Evolutionary conservation across 73 alveolate genomes (phyloP), one percentile per base, ranked within the genome.

Genomic region (Symbiodinium pilosum): DNA sequence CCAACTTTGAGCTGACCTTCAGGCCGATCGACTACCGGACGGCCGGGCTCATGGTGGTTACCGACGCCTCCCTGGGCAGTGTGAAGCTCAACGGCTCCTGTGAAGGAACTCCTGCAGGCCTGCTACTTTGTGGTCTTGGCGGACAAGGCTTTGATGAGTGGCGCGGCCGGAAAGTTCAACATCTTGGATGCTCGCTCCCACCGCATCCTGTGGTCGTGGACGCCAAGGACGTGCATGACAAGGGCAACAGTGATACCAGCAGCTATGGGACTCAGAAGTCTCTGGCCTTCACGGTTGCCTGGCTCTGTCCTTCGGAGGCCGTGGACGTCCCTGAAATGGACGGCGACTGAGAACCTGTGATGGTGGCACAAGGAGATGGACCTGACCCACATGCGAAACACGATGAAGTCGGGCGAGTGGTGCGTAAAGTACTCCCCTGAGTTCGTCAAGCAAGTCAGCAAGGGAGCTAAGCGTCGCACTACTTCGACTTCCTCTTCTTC

Each of bases 131-230:
- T 59, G 0, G 4, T 87, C 54, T 20, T 86, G 54, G 94, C 84
- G 0, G 64, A 52, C 8, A 34, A 30, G 1, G 83, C 34, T 28
- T 24, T 86, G 42, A 14, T 86, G 38, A 38, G 20, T 6, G 94
- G 94, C 1, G 14, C 18, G 38, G 43, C 36, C 1, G 94, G 94
- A 0, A 11, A 5, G 84, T 86, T 86, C 30, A 86, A 86, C 59
- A 36, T 86, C 42, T 30, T 86, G 84, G 94, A 86, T 30, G 56
- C 84, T 34, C 94, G 94, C 1, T 52, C 84, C 43, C 94, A 87
- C 34, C 84, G 94, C 3, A 54, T 87, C 3, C 69, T 3, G 69
- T 52, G 3, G 69, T 20, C 69, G 21, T 18, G 69, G n/a, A 18
- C 69, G 69, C 69, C 69, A 52, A 52, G 12, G 69, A 52, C 69